phyloP scores from a whole-genome alignment of 164 flowering plant species.

The Piper betle region DNA sequence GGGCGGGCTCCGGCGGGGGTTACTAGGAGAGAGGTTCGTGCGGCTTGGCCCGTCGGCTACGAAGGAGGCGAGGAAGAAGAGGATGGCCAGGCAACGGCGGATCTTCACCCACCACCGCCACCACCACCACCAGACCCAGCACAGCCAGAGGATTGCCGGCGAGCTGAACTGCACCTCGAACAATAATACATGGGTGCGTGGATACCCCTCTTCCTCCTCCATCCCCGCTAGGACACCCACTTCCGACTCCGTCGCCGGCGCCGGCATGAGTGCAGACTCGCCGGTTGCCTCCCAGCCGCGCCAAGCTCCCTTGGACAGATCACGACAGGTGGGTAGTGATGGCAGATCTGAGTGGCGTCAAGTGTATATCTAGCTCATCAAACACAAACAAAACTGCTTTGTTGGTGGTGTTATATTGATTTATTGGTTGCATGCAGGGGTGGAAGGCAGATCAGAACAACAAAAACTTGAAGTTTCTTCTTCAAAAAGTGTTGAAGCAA shows the following conservation, averaged over 20 bases:
- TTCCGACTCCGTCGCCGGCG: background rate
- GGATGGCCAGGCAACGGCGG: constrained; percentile 84
- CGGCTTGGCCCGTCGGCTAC: constrained; percentile 68
- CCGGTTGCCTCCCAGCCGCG: constrained; percentile 7
- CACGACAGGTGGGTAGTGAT: too few relatives aligned
- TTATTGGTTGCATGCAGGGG: constrained; percentile 29
- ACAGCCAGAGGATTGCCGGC: constrained; percentile 12
- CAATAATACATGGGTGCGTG: constrained; percentile 56
- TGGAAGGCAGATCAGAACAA: constrained; percentile 88
- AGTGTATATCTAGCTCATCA: too few relatives aligned
- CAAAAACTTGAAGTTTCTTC: constrained; percentile 77
- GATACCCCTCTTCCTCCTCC: constrained; percentile 17
- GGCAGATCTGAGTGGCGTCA: too few relatives aligned
- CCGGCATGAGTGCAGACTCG: too few relatives aligned
- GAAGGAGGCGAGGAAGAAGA: constrained; percentile 85
- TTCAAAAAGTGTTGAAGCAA: constrained; percentile 96
- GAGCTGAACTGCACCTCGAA: constrained; percentile 17
- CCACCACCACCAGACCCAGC: constrained; percentile 32
- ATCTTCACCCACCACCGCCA: constrained; percentile 30
- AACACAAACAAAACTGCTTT: background rate
- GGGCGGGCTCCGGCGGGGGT: constrained; percentile 23
- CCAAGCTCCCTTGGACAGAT: background rate
- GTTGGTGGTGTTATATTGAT: too few relatives aligned
- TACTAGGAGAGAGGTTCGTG: constrained; percentile 24
- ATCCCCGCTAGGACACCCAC: background rate